Conservation (phyloP, 805 yeast species). For the Saccharomycopsis vini region DNA sequence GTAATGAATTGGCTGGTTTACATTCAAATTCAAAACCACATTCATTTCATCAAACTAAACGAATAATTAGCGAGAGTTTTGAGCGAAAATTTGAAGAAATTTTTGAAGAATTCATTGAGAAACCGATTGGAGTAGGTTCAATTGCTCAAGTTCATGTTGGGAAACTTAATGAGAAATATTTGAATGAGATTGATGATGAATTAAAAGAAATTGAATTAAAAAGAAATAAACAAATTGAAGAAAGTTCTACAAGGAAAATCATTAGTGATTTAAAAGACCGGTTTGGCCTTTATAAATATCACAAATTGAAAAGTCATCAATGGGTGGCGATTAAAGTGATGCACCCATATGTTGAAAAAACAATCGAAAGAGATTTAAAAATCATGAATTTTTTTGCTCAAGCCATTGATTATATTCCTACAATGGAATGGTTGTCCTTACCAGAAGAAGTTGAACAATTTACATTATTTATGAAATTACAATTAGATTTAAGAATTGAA, state of each 20-base stretch:
- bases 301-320: constrained; percentile 32
- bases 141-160: constrained; percentile 93
- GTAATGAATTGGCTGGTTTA: constrained; percentile 63
- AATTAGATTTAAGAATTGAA: constrained; percentile 84
- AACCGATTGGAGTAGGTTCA: constrained; percentile 94
- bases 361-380: constrained; percentile 68
- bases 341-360: constrained; percentile 75
- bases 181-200: constrained; percentile 27
- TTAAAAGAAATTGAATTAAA: constrained; percentile 16
- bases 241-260: constrained; percentile 20
- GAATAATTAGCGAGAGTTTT: constrained; percentile 51
- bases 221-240: constrained; percentile 13
- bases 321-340: constrained; percentile 86
- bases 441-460: constrained; percentile 94
- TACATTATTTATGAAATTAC: constrained; percentile 75
- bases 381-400: constrained; percentile 80
- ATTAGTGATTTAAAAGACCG: constrained; percentile 25
- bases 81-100: constrained; percentile 51
- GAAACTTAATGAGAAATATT: constrained; percentile 41
- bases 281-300: constrained; percentile 19
- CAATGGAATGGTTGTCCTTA: constrained; percentile 94
- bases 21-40: constrained; percentile 84
- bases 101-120: constrained; percentile 66
- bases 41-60: constrained; percentile 49
- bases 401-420: constrained; percentile 64